Conservation (phyloP, 2,329 filamentous ascomycete species). For the Nigrospora osmanthi region DNA sequence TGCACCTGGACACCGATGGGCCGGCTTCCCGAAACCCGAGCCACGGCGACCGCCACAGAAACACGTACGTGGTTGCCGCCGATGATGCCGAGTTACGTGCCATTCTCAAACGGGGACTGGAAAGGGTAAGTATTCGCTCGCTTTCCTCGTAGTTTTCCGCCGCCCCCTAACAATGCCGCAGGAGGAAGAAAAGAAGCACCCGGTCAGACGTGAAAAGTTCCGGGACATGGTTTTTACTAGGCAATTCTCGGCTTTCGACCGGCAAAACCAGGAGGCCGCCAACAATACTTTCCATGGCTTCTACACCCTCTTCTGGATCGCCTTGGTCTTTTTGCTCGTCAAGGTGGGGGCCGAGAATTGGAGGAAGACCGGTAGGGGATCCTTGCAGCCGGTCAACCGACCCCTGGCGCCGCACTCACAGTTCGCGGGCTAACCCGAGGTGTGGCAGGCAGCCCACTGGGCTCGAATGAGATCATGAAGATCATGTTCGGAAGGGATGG, state of each 20-base stretch:
- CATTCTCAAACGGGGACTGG: constrained; percentile 21
- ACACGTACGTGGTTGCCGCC: constrained; percentile 17
- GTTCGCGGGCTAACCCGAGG: no score
- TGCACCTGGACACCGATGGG: no score
- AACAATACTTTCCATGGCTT: constrained; percentile 72
- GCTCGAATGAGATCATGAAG: background rate
- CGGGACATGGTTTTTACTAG: constrained; percentile 61
- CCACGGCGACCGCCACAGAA: constrained; percentile 5
- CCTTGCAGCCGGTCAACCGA: no score
- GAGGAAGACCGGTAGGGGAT: constrained; percentile 50
- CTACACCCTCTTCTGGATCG: constrained; percentile 72
- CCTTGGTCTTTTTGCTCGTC: constrained; percentile 57
- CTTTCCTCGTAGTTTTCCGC: background rate
- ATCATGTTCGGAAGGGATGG: constrained; percentile 49
- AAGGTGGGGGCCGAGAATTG: constrained; percentile 64
- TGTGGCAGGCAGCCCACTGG: background rate
- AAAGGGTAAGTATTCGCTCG: constrained; percentile 15
- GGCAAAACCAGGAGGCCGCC: constrained; percentile 55
- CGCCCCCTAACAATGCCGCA: background rate
- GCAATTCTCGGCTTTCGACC: constrained; percentile 68
- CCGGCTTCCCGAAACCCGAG: constrained; percentile 6
- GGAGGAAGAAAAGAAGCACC: constrained; percentile 11
- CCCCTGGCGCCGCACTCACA: no score
- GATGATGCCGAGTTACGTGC: constrained; percentile 32
- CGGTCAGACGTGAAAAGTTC: constrained; percentile 24